Evolutionary conservation across 345 rosid genomes (phyloP).

Genomic region (Gossypium longicalyx): DNA sequence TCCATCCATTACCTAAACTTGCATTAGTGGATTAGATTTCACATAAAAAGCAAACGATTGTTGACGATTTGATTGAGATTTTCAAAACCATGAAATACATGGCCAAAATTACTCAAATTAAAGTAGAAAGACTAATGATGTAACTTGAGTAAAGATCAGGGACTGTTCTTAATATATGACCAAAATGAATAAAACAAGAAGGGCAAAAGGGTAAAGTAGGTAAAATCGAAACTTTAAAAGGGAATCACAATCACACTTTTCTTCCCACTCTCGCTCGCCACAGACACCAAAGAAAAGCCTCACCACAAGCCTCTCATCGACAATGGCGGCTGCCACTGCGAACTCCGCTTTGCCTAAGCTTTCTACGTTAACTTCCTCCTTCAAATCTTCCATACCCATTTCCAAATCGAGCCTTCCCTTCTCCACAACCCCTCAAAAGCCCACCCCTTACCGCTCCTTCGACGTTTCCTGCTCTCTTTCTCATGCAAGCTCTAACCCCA

Average conservation of each 20-base stretch:
- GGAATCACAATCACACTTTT: neutral
- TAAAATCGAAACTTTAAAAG: neutral
- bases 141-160: no score
- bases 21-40: no score
- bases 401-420: constrained; percentile 29
- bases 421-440: constrained; percentile 11
- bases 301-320: constrained; percentile 4
- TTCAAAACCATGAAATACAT: no score
- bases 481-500: constrained; percentile 23
- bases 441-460: constrained; percentile 28
- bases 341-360: constrained; percentile 23
- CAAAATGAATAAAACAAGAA: no score
- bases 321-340: constrained; percentile 34
- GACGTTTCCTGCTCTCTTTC: constrained; percentile 23
- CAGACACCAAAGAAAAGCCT: neutral
- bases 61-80: no score
- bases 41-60: no score
- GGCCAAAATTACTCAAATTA: no score
- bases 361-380: constrained; percentile 18
- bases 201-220: no score
- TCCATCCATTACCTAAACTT: no score
- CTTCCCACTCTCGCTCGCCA: neutral
- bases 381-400: constrained; percentile 22
- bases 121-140: no score
- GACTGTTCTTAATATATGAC: no score